These are phyloP conservation scores for Nicotiana obtusifolia DNA, from an alignment of 257 asterid species.

Conservation along the genomic window DNA sequence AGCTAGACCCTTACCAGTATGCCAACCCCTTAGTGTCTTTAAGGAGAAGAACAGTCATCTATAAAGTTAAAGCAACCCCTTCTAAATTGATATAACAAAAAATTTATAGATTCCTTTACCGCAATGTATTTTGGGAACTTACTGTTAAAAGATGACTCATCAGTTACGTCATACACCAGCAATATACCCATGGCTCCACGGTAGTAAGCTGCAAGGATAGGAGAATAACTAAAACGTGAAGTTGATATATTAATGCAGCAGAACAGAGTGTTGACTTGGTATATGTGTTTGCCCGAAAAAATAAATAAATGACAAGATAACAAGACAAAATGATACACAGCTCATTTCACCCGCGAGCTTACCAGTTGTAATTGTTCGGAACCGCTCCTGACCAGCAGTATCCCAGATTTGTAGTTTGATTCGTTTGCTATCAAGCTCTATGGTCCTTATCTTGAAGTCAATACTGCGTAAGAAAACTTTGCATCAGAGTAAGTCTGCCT, in stretches of 20 bases:
- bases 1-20: neutral
- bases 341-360: conserved; percentile 13
- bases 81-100: neutral
- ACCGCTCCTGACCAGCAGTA: conserved; percentile 70
- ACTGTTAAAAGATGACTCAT: conserved; percentile 69
- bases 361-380: conserved; percentile 65
- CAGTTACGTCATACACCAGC: conserved; percentile 68
- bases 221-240: conserved; percentile 3
- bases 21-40: neutral
- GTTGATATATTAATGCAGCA: neutral
- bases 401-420: conserved; percentile 68
- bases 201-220: conserved; percentile 49
- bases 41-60: neutral
- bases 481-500: neutral
- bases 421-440: conserved; percentile 61
- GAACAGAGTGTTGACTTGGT: neutral
- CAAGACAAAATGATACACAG: neutral
- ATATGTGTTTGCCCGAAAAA: neutral
- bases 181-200: conserved; percentile 74
- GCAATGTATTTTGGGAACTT: conserved; percentile 12
- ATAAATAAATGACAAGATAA: neutral
- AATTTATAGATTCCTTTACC: neutral
- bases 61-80: neutral
- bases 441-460: conserved; percentile 64
- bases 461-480: conserved; percentile 31